phyloP scores from a whole-genome alignment of 179 eudicot genomes.

The Camellia oleifera region DNA sequence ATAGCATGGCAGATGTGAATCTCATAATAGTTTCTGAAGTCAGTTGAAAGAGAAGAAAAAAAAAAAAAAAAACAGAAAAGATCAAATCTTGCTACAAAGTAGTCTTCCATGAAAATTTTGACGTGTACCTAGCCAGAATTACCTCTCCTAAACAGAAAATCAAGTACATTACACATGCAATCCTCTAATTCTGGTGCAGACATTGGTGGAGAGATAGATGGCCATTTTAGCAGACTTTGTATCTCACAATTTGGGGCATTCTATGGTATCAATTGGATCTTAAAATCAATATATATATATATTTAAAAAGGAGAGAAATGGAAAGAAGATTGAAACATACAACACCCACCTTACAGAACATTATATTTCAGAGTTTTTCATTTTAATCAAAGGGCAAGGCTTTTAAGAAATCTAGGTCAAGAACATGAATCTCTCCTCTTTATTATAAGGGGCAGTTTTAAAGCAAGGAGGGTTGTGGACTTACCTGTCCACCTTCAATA shows the following conservation, averaged over 20 bases:
- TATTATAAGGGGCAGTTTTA: neutral
- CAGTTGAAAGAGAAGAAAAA: too few relatives aligned
- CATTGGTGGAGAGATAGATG: neutral
- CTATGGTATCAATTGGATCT: neutral
- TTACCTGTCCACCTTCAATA: conserved; percentile 93
- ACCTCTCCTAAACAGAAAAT: neutral
- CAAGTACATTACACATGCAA: neutral
- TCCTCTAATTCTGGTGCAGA: neutral
- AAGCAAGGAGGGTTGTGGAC: neutral
- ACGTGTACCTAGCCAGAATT: neutral
- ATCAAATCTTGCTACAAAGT: neutral
- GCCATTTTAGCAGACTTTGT: too few relatives aligned
- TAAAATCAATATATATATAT: neutral
- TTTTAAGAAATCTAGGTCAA: neutral
- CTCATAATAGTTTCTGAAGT: neutral
- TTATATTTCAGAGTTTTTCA: too few relatives aligned
- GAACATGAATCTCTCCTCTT: neutral
- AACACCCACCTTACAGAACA: neutral
- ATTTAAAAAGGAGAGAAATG: neutral
- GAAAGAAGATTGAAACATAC: neutral
- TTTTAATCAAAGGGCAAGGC: neutral
- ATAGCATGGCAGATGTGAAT: neutral
- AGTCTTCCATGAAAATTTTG: neutral
- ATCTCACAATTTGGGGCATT: neutral
- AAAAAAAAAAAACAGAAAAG: neutral